phyloP scores from a whole-genome alignment of 2,329 filamentous ascomycete species.

The Didymella keratinophila region DNA sequence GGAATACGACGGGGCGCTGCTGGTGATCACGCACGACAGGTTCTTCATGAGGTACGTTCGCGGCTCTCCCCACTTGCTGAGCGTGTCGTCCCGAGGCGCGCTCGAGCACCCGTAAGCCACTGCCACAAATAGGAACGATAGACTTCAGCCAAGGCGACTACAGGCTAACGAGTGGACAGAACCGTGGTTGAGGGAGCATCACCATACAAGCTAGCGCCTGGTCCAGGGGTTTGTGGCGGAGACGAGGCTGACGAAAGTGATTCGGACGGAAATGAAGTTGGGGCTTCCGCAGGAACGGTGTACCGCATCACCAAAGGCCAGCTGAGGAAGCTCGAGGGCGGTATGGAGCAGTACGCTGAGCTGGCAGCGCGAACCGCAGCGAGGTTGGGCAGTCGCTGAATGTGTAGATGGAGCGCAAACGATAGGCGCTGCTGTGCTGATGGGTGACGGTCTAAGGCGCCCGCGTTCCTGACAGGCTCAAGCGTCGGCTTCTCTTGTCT shows the following conservation, averaged over 20 bases:
- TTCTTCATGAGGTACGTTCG: slow-evolving; percentile 72
- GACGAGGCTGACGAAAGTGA: slow-evolving; percentile 54
- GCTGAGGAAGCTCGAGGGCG: slow-evolving; percentile 47
- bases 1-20: slow-evolving; percentile 74
- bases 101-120: background rate
- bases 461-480: slow-evolving; percentile 24
- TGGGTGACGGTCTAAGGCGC: background rate
- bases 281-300: slow-evolving; percentile 49
- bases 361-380: slow-evolving; percentile 45
- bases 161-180: slow-evolving; percentile 47
- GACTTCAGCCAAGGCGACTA: background rate
- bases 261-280: slow-evolving; percentile 58
- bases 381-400: slow-evolving; percentile 27
- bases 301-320: slow-evolving; percentile 48
- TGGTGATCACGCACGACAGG: slow-evolving; percentile 82
- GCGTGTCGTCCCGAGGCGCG: background rate
- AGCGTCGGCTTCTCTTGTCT: slow-evolving; percentile 28
- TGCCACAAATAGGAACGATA: slow-evolving; percentile 2
- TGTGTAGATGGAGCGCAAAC: background rate
- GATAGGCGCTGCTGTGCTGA: slow-evolving; percentile 9
- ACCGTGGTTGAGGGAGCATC: slow-evolving; percentile 72
- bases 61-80: background rate
- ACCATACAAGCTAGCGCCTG: slow-evolving; percentile 46
- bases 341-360: slow-evolving; percentile 50
- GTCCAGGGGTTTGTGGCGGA: slow-evolving; percentile 46